A percentile compares a stretch with the other conserved stretches of the same genome.
Evolutionary conservation across 345 rosid genomes (phyloP).

Genomic region (Populus alba): DNA sequence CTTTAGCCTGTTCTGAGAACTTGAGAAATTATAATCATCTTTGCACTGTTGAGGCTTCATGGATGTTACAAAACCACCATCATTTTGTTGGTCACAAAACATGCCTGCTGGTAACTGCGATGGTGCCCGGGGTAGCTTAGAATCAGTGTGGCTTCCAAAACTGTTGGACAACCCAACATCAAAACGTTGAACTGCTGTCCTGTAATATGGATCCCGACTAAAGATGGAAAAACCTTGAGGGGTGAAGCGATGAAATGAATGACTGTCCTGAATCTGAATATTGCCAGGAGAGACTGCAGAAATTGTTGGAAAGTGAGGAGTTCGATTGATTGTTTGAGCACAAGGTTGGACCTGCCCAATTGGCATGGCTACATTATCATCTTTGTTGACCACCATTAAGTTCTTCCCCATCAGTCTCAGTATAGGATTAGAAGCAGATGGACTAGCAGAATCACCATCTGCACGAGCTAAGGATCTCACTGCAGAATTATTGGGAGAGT

Average conservation of each 20-base stretch:
- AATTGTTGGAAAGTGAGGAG: constrained; percentile 36
- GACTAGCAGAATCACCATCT: constrained; percentile 60
- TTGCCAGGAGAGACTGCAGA: constrained; percentile 26
- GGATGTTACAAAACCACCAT: constrained; percentile 22
- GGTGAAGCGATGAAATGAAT: constrained; percentile 21
- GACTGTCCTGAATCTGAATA: constrained; percentile 23
- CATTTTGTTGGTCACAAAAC: constrained; percentile 19
- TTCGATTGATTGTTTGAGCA: constrained; percentile 28
- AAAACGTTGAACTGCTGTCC: constrained; percentile 21
- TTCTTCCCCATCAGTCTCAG: constrained; percentile 98
- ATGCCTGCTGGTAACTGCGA: constrained; percentile 29
- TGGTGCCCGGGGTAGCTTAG: constrained; percentile 22
- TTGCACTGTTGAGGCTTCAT: constrained; percentile 28
- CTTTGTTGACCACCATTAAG: constrained; percentile 88
- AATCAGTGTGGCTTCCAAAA: constrained; percentile 16
- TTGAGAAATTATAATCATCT: constrained; percentile 21
- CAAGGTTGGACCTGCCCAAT: constrained; percentile 32
- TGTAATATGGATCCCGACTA: constrained; percentile 24
- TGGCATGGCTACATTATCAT: constrained; percentile 42
- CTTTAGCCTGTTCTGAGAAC: constrained; percentile 19
- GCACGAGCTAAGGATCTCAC: constrained; percentile 27
- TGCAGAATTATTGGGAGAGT: constrained; percentile 27
- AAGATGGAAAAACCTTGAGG: constrained; percentile 31
- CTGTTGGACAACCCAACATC: constrained; percentile 30
- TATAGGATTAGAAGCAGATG: constrained; percentile 65